Evolutionary conservation across 1,284 basidiomycete genomes (phyloP).

Genomic region (Rhodotorula sp.): DNA sequence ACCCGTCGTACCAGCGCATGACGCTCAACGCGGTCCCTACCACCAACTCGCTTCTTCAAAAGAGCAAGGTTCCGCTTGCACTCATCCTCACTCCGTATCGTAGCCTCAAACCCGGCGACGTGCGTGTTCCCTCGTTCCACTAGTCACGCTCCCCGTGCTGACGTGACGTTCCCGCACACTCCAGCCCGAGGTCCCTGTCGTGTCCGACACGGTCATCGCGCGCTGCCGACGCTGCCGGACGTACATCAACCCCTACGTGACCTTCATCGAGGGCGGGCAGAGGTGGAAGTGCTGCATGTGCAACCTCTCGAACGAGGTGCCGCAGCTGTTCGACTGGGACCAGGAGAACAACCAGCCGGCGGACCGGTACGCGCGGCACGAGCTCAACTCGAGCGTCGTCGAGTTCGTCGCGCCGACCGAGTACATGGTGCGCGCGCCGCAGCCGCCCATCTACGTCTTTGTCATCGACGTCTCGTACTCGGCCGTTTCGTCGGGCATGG

Average conservation of each 20-base stretch:
- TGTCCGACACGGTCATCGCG: constrained; percentile 93
- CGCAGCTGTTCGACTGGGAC: constrained; percentile 98
- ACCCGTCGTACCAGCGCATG: constrained; percentile 87
- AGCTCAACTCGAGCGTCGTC: constrained; percentile 89
- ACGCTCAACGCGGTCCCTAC: constrained; percentile 93
- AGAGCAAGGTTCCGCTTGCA: constrained; percentile 90
- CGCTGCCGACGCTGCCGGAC: constrained; percentile 95
- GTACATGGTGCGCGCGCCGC: constrained; percentile 97
- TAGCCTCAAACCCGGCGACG: constrained; percentile 61
- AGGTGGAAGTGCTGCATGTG: constrained; percentile 99
- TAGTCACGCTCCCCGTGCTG: background rate
- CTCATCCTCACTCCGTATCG: constrained; percentile 91
- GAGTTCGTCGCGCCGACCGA: constrained; percentile 98
- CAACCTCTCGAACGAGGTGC: constrained; percentile 97
- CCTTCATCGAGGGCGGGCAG: constrained; percentile 97
- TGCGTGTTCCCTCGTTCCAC: constrained; percentile 33
- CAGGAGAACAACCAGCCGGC: constrained; percentile 89
- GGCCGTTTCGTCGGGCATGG: constrained; percentile 93
- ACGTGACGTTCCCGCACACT: background rate
- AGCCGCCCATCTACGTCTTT: constrained; percentile 95
- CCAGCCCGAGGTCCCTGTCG: constrained; percentile 72
- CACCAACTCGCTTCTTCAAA: constrained; percentile 84
- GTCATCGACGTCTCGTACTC: constrained; percentile 93
- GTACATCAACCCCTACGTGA: constrained; percentile 98
- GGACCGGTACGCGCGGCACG: constrained; percentile 89